Percentiles rank a stretch among this genome's conserved stretches.
These are phyloP conservation scores for Tephrocybe sp. DNA, from an alignment of 768 basidiomycete genomes.

Conservation along the genomic window DNA sequence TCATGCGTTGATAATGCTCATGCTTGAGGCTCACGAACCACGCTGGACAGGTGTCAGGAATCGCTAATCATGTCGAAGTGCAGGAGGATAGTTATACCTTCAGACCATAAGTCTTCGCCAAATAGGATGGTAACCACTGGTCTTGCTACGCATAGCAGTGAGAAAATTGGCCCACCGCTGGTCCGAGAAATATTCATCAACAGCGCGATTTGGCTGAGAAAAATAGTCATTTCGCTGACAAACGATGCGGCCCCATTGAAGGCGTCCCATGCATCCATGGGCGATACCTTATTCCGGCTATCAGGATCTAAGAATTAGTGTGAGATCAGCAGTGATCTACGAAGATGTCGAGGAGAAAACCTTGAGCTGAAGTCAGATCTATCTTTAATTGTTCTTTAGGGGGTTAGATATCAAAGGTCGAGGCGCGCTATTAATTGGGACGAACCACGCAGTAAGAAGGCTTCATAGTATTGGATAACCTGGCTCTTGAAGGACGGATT, in stretches of 20 bases:
- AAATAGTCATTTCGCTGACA: conserved; percentile 16
- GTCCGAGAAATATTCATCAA: conserved; percentile 27
- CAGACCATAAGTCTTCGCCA: conserved; percentile 24
- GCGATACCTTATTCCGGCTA: conserved; percentile 15
- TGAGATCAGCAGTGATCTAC: no score
- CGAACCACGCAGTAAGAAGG: conserved; percentile 25
- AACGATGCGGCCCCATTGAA: conserved; percentile 23
- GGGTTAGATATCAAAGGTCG: neutral
- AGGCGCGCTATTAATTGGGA: neutral
- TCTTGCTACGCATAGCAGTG: conserved; percentile 29
- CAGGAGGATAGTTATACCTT: conserved; percentile 17
- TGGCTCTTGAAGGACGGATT: conserved; percentile 14
- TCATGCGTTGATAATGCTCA: conserved; percentile 25
- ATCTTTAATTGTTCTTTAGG: conserved; percentile 17
- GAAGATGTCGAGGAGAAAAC: neutral
- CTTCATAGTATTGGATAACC: conserved; percentile 23
- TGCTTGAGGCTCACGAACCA: conserved; percentile 29
- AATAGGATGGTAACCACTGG: conserved; percentile 23
- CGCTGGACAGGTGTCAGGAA: conserved; percentile 14
- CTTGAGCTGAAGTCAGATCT: conserved; percentile 23
- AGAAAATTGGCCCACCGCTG: conserved; percentile 31
- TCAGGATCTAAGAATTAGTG: conserved; percentile 17
- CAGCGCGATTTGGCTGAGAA: conserved; percentile 27
- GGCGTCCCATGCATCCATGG: conserved; percentile 22
- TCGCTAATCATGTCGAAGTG: neutral